Conservation (phyloP, 2,329 filamentous ascomycete genomes). For the Arthrobotrys megalospora region DNA sequence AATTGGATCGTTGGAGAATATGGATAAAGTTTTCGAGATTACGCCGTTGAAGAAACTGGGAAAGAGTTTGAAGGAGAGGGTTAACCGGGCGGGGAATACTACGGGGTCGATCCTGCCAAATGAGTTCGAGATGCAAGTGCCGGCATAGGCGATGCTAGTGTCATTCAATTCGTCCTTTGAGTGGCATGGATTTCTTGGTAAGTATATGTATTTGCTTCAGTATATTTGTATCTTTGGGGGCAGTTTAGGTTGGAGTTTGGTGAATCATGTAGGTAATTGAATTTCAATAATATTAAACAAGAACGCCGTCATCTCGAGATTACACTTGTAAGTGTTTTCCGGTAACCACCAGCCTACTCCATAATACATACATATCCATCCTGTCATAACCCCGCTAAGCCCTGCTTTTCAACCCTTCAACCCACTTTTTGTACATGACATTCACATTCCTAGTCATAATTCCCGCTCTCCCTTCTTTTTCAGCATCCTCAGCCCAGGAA, state of each 20-base stretch:
- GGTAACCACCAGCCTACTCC: not conserved
- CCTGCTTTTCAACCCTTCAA: slow-evolving; percentile 7
- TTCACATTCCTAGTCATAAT: slow-evolving; percentile 30
- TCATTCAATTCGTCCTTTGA: too few relatives aligned
- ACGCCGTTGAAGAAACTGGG: slow-evolving; percentile 54
- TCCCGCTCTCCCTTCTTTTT: slow-evolving; percentile 36
- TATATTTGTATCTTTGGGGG: too few relatives aligned
- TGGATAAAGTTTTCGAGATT: slow-evolving; percentile 60
- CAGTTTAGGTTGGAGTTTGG: too few relatives aligned
- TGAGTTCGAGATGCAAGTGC: slow-evolving; percentile 60
- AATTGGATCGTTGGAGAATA: slow-evolving; percentile 57
- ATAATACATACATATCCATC: not conserved
- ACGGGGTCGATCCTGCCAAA: slow-evolving; percentile 34
- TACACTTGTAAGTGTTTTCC: too few relatives aligned
- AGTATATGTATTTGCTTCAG: too few relatives aligned
- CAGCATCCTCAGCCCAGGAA: slow-evolving; percentile 25
- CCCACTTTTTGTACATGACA: slow-evolving; percentile 41
- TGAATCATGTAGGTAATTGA: too few relatives aligned
- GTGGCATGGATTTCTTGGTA: too few relatives aligned
- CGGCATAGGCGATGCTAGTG: too few relatives aligned
- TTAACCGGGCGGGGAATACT: slow-evolving; percentile 36
- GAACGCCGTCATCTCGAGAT: too few relatives aligned
- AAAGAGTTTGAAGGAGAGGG: slow-evolving; percentile 45
- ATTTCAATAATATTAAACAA: too few relatives aligned
- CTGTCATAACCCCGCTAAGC: not conserved